phyloP scores from a whole-genome alignment of 352 stramenopile genomes.

The Blastocystis hominis region DNA sequence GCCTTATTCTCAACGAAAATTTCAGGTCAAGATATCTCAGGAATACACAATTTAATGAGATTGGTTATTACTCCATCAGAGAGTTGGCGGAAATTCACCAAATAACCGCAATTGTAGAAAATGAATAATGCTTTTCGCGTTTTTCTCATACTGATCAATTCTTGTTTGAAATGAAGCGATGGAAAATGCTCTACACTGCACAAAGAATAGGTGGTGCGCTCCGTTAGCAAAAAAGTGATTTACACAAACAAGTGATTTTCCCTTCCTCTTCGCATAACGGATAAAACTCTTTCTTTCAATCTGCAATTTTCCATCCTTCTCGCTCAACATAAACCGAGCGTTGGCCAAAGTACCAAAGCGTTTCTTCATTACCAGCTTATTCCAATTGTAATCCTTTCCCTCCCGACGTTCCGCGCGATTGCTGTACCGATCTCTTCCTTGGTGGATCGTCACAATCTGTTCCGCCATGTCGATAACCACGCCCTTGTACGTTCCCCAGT shows the following conservation, averaged over 20 bases:
- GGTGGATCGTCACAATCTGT: neutral
- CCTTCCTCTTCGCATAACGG: too few relatives aligned
- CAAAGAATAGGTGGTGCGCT: too few relatives aligned
- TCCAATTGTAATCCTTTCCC: slow-evolving; percentile 26
- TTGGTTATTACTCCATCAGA: neutral
- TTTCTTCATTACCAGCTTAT: neutral
- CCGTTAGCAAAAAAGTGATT: too few relatives aligned
- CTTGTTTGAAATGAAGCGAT: too few relatives aligned
- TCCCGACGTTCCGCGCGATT: neutral
- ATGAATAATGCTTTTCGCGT: neutral
- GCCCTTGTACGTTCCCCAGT: neutral
- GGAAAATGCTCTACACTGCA: too few relatives aligned
- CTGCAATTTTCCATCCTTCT: neutral
- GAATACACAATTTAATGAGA: neutral
- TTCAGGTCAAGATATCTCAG: neutral
- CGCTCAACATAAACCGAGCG: neutral
- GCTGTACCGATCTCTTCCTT: slow-evolving; percentile 14
- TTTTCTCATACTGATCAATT: neutral
- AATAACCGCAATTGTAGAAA: neutral
- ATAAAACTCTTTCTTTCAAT: neutral
- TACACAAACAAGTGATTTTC: too few relatives aligned
- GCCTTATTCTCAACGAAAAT: neutral
- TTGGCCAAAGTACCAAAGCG: neutral
- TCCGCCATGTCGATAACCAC: neutral
- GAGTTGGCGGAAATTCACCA: neutral